phyloP scores from a whole-genome alignment of 2,329 filamentous ascomycete genomes.

The Mollisia scopiformis region DNA sequence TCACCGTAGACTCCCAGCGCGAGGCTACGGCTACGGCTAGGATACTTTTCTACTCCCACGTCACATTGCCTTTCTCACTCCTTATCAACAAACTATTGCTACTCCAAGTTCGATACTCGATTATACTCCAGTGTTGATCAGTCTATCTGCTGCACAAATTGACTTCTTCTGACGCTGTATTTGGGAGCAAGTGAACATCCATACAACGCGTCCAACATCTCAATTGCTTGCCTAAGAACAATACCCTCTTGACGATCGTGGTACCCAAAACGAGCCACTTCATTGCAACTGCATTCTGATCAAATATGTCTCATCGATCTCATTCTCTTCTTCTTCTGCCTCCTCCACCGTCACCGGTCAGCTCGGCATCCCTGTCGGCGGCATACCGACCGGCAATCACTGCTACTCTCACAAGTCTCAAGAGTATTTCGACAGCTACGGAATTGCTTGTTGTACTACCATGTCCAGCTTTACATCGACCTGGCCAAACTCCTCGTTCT shows the following conservation, averaged over 20 bases:
- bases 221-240: background rate
- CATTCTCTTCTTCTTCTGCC: conserved; percentile 66
- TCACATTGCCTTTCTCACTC: too few relatives aligned
- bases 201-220: background rate
- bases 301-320: conserved; percentile 24
- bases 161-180: too few relatives aligned
- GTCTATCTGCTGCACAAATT: too few relatives aligned
- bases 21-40: too few relatives aligned
- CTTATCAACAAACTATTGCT: too few relatives aligned
- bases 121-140: too few relatives aligned
- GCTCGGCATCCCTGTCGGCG: conserved; percentile 53
- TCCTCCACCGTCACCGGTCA: conserved; percentile 60
- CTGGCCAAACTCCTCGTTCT: conserved; percentile 54
- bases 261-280: background rate
- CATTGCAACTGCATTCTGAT: background rate
- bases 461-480: conserved; percentile 56
- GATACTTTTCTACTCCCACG: too few relatives aligned
- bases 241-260: background rate
- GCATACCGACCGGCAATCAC: conserved; percentile 64
- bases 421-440: conserved; percentile 38
- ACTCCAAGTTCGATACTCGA: too few relatives aligned
- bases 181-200: background rate
- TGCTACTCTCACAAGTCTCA: conserved; percentile 54
- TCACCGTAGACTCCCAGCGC: too few relatives aligned
- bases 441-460: conserved; percentile 56